phyloP scores from a whole-genome alignment of 1,284 basidiomycete species.

The Volvariella surrecta region DNA sequence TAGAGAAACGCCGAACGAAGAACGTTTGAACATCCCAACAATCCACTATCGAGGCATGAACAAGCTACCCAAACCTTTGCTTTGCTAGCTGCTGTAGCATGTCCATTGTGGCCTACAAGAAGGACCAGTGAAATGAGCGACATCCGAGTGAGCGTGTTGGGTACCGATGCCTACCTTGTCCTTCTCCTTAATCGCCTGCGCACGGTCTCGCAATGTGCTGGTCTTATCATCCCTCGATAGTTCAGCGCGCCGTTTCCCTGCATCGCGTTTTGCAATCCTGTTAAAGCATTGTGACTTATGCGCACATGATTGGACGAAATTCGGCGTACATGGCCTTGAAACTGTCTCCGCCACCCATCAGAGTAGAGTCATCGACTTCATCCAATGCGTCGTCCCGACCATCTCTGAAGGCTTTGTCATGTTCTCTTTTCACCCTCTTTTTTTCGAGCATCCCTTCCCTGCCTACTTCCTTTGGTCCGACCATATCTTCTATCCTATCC shows the following conservation, averaged over 20 bases:
- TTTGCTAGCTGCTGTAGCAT: constrained; percentile 78
- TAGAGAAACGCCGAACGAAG: too few relatives aligned
- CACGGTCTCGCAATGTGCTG: constrained; percentile 41
- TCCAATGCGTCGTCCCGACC: constrained; percentile 59
- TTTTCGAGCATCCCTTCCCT: constrained; percentile 70
- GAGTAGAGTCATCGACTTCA: constrained; percentile 58
- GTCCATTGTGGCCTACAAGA: constrained; percentile 59
- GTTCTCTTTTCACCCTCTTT: constrained; percentile 57
- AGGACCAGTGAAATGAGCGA: constrained; percentile 1
- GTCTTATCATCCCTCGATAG: constrained; percentile 42
- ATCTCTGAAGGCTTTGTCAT: constrained; percentile 57
- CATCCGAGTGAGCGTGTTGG: constrained; percentile 1
- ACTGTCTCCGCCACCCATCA: constrained; percentile 68
- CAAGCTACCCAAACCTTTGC: constrained; percentile 46
- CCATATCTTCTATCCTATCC: constrained; percentile 62
- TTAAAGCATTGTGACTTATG: constrained; percentile 2
- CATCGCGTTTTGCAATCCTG: constrained; percentile 64
- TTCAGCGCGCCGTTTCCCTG: constrained; percentile 46
- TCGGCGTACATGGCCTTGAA: constrained; percentile 57
- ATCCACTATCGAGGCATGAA: too few relatives aligned
- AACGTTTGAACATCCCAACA: too few relatives aligned
- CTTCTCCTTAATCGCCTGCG: constrained; percentile 51
- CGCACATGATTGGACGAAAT: constrained; percentile 9
- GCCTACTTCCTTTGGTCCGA: constrained; percentile 66
- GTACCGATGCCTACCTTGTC: constrained; percentile 37